Conservation (phyloP, 106 monocot genomes). For the Apostasia ramifera region DNA sequence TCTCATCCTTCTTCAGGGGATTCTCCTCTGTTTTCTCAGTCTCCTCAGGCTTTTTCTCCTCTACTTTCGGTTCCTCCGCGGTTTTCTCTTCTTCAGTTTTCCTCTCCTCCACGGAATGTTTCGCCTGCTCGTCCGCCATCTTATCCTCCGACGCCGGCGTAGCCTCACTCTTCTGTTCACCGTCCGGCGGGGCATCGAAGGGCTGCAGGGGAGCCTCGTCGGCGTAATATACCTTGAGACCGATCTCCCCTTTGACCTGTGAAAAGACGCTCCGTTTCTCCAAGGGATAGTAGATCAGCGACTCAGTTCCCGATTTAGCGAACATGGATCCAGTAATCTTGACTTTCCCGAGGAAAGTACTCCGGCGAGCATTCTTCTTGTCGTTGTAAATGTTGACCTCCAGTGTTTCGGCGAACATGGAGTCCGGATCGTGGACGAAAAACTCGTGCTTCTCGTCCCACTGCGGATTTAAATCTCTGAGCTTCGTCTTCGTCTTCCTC, state of each 20-base stretch:
- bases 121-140: constrained; percentile 13
- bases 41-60: constrained; percentile 14
- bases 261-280: constrained; percentile 97
- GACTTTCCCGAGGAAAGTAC: constrained; percentile 77
- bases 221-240: constrained; percentile 52
- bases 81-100: constrained; percentile 7
- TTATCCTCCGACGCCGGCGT: constrained; percentile 12
- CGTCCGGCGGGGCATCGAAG: neutral
- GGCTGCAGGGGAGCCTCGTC: constrained; percentile 36
- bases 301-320: constrained; percentile 39
- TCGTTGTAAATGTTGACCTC: constrained; percentile 93
- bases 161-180: constrained; percentile 1
- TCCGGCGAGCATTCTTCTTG: constrained; percentile 45
- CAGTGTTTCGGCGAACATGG: constrained; percentile 53
- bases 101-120: constrained; percentile 4
- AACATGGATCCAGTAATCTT: constrained; percentile 65
- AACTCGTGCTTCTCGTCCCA: constrained; percentile 95
- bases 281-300: constrained; percentile 71
- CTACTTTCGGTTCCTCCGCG: neutral
- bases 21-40: constrained; percentile 30
- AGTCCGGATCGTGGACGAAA: constrained; percentile 58
- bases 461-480: constrained; percentile 74
- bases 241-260: constrained; percentile 90
- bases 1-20: constrained; percentile 19
- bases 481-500: constrained; percentile 64